Evolutionary conservation across 176 grass and related monocot genomes (phyloP).

Genomic region (Thinopyrum elongatum): DNA sequence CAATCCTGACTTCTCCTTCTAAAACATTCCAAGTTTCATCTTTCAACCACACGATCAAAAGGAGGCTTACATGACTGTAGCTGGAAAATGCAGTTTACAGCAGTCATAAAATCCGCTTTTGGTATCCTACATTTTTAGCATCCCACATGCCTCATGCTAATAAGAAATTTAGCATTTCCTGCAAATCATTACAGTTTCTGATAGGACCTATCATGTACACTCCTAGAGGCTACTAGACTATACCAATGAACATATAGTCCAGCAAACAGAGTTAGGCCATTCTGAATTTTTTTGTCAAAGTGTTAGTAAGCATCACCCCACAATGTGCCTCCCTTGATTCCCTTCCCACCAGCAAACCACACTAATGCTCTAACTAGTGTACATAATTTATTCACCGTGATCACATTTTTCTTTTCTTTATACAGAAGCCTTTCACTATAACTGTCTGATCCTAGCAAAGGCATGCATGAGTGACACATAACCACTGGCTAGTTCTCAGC

Average conservation of each 20-base stretch:
- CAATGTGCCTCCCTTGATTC: background rate
- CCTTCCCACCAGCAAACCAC: background rate
- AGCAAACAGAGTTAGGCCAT: constrained; percentile 10
- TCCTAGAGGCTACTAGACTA: background rate
- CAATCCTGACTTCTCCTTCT: background rate
- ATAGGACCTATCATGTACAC: background rate
- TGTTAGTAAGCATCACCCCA: background rate
- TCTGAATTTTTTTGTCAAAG: background rate
- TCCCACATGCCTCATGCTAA: background rate
- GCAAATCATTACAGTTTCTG: background rate
- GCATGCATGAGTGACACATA: background rate
- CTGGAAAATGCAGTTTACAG: background rate
- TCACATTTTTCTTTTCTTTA: background rate
- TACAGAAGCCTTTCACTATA: background rate
- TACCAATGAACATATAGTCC: background rate
- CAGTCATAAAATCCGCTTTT: background rate
- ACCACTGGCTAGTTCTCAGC: background rate
- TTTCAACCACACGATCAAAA: background rate
- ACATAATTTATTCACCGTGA: background rate
- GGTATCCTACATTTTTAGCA: background rate
- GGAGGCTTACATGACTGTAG: background rate
- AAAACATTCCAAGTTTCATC: background rate
- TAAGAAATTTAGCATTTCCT: background rate
- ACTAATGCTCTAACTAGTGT: background rate
- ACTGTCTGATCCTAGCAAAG: background rate